Base-by-base conservation (phyloP, 805 yeast genomes). In the Sungouiella blattae region DNA sequence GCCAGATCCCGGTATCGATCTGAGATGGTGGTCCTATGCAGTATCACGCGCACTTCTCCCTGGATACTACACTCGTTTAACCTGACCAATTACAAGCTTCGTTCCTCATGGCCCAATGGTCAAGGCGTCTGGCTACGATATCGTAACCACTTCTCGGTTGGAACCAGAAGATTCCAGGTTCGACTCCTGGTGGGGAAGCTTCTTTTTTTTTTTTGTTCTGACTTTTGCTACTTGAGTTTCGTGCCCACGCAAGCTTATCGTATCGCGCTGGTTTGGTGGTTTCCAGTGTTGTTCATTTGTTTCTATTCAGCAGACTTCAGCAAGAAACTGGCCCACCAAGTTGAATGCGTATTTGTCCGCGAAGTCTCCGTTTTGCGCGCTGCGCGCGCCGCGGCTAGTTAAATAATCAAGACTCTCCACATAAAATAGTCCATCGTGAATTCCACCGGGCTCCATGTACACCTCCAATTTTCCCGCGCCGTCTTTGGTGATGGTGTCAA, bases 71-170 rank as follows among this genome's bases (percentile, higher is more conserved):
- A n/a, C n/a, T n/a, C n/a, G n/a, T n/a, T n/a, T n/a, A n/a, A n/a
- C n/a, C n/a, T 27, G 1, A 3, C 17, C 29, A 9, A n/a, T 16
- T 11, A 11, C 31, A 34, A 55, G 67, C 69, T 64, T 65, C 69
- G 71, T 75, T 75, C 80, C 80, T 75, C 80, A 77, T 75, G 80
- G 80, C 80, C 80, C 78, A 75, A 75, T 75, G 80, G 80, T 75
- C 78, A 75, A 76, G 80, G 80, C 80, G 80, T 75, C 78, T 73
- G 80, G 79, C 80, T 75, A 75, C 80, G 80, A 70, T 65, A n/a
- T 28, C 14, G 67, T 61, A 62, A 56, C 66, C 67, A 64, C 69
- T 62, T 61, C 67, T 57, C n/a, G n/a, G n/a, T n/a, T n/a, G 66
- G 65, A 65, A 69, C 69, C 73, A 67, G 71, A 64, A 66, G 73